These are phyloP conservation scores for Cardiosporidium cionae DNA, from an alignment of 169 alveolate species.

Conservation along the genomic window DNA sequence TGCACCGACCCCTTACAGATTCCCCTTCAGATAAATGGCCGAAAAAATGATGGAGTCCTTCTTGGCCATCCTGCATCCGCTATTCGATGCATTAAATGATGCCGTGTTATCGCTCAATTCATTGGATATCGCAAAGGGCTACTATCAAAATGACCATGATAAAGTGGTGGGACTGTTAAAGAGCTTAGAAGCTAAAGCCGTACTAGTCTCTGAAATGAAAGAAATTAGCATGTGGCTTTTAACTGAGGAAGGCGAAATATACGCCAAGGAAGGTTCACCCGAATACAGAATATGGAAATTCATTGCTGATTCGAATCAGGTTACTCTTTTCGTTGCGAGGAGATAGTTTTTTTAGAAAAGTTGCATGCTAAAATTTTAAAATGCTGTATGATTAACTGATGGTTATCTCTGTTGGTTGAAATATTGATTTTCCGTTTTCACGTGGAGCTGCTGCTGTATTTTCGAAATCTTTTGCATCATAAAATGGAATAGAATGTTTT, in stretches of 20 bases:
- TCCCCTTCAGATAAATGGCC: no score
- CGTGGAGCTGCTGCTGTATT: no score
- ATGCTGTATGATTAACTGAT: no score
- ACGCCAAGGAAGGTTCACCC: slow-evolving; percentile 29
- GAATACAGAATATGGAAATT: slow-evolving; percentile 1
- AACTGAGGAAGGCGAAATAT: slow-evolving; percentile 24
- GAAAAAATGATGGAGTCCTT: not conserved
- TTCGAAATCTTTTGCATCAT: no score
- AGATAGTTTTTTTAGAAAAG: no score
- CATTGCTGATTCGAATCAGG: no score
- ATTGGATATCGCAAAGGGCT: not conserved
- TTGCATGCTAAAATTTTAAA: no score
- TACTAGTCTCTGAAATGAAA: not conserved
- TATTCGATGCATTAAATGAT: not conserved
- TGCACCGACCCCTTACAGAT: no score
- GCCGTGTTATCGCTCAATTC: not conserved
- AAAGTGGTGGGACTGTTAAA: slow-evolving; percentile 32
- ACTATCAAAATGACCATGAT: slow-evolving; percentile 15
- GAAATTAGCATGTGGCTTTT: slow-evolving; percentile 19
- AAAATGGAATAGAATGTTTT: no score
- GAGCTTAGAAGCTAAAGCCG: slow-evolving; percentile 10
- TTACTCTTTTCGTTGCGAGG: no score
- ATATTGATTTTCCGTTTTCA: no score
- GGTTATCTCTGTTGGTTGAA: no score
- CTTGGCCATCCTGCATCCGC: not conserved